Percentiles rank a stretch among this genome's conserved stretches.
These are phyloP conservation scores for Colletotrichum aenigma DNA, from an alignment of 2,329 filamentous ascomycete genomes.

Conservation along the genomic window DNA sequence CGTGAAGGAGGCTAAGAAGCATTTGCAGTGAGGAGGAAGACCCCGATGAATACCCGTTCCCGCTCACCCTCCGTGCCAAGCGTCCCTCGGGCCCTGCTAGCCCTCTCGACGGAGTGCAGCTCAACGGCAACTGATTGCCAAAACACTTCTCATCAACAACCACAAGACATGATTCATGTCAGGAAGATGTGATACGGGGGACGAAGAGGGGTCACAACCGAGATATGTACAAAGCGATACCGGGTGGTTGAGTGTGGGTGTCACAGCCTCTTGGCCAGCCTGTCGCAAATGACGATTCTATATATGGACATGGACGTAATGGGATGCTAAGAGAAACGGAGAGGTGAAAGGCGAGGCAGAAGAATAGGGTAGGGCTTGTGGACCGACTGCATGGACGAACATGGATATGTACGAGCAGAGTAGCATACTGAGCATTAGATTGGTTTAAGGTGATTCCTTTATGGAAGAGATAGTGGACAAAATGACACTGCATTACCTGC, in stretches of 20 bases:
- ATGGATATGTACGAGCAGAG: conserved; percentile 20
- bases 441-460: conserved; percentile 9
- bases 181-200: not conserved
- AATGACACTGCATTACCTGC: not conserved
- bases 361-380: not conserved
- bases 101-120: conserved; percentile 44
- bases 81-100: conserved; percentile 43
- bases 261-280: not conserved
- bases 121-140: conserved; percentile 25
- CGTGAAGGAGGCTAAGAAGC: conserved; percentile 30
- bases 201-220: not conserved
- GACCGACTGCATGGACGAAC: conserved; percentile 5
- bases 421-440: conserved; percentile 20
- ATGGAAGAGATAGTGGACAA: not conserved
- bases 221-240: not conserved
- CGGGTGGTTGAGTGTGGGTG: not conserved
- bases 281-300: conserved; percentile 9
- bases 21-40: conserved; percentile 85
- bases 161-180: not conserved
- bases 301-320: conserved; percentile 18
- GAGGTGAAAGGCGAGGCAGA: conserved; percentile 1
- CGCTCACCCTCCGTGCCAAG: conserved; percentile 61
- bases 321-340: not conserved
- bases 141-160: not conserved
- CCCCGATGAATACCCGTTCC: conserved; percentile 71